Conservation (phyloP, 768 basidiomycete genomes). For the Suillus alpinus region DNA sequence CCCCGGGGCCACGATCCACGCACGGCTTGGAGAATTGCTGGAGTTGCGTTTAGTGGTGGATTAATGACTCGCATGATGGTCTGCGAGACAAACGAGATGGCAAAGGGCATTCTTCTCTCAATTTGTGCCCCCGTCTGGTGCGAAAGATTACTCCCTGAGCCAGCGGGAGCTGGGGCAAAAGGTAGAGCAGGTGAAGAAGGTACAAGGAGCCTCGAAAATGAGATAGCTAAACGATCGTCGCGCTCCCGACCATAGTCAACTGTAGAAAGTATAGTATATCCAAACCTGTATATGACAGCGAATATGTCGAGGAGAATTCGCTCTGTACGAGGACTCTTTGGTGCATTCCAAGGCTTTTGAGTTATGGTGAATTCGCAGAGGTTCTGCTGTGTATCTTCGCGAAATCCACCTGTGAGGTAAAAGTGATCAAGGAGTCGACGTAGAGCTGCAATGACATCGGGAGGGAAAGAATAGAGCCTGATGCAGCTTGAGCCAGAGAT, state of each 20-base stretch:
- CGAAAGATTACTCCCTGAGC: slow-evolving; percentile 35
- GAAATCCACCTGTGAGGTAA: slow-evolving; percentile 41
- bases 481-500: slow-evolving; percentile 61
- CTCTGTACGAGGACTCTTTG: slow-evolving; percentile 65
- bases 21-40: slow-evolving; percentile 78
- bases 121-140: slow-evolving; percentile 33
- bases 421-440: slow-evolving; percentile 53
- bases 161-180: slow-evolving; percentile 37
- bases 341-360: slow-evolving; percentile 70
- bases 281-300: slow-evolving; percentile 57
- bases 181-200: slow-evolving; percentile 36
- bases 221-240: slow-evolving; percentile 69
- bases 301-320: slow-evolving; percentile 69
- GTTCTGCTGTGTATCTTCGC: slow-evolving; percentile 56
- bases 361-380: slow-evolving; percentile 66
- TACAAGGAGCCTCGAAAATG: slow-evolving; percentile 56
- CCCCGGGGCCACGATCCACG: slow-evolving; percentile 78
- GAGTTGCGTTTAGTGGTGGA: slow-evolving; percentile 74
- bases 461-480: slow-evolving; percentile 68
- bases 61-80: slow-evolving; percentile 70
- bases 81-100: slow-evolving; percentile 67
- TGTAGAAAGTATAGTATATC: slow-evolving; percentile 62
- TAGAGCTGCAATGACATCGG: slow-evolving; percentile 48
- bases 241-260: slow-evolving; percentile 76
- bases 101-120: slow-evolving; percentile 53